Base-by-base conservation (phyloP, 805 yeast species). In the Nakazawaea ernobii region DNA sequence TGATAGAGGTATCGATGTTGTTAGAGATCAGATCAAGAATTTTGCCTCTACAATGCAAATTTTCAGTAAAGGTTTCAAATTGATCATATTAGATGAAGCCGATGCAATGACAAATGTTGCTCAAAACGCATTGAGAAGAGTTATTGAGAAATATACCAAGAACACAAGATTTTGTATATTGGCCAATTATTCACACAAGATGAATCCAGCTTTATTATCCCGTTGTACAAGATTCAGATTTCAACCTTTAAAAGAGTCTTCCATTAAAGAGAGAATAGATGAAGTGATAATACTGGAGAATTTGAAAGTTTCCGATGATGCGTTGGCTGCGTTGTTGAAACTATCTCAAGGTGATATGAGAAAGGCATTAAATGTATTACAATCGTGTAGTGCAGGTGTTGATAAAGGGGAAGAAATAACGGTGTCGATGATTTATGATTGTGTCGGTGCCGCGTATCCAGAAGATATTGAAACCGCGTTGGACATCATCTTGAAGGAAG, bases 1-100 rank as follows among this genome's bases (percentile, higher is more conserved):
- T 65, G 99, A 94, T 64, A 79, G 99, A 68, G 99, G 99, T 54
- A 94, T 94, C 55, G 96, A 89, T 57, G 97, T 94, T 39, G 98
- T 94, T n/a, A 78, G 99, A 53, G 94, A 94, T 59, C 97, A 90
- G 66, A 90, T 94, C 70, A 94, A 94, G 73, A 90, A 85, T 56
- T 94, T 94, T 69, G 99, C 99, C 9, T 81, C 92, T 29, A 94
- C 99, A 1, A 82, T 89, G 74, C 99, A 94, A 63, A 92, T 94
- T 46, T 94, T 92, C 66, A 74, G 82, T 51, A 74, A 77, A 46
- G 95, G 94, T 11, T 90, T 90, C 74, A 92, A 92, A 60, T 70
- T 92, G 56, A 84, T 92, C 50, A 87, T 92, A n/a, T 69, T 92
- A 50, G 98, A 92, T 68, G 98, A 92, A 68, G 97, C 97, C 0